Evolutionary conservation across 176 grass and related monocot species (phyloP).

Genomic region (Elaeis guineensis): DNA sequence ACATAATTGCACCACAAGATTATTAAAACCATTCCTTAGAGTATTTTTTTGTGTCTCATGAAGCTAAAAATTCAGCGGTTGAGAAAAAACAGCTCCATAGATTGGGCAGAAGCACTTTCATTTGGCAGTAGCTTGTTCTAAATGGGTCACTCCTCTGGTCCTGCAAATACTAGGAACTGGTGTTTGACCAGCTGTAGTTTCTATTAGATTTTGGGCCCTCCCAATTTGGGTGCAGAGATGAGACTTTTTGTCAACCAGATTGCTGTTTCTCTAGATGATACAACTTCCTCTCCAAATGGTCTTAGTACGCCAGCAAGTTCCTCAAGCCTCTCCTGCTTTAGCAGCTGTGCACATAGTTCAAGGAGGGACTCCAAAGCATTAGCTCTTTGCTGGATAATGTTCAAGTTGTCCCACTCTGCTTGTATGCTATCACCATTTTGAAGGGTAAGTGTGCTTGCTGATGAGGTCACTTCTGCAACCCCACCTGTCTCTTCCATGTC

Average conservation of each 20-base stretch:
- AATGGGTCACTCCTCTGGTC: no score
- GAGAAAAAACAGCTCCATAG: no score
- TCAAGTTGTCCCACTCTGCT: constrained; percentile 63
- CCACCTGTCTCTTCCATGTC: constrained; percentile 14
- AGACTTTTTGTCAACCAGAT: constrained; percentile 93
- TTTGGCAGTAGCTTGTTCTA: no score
- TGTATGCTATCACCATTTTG: constrained; percentile 22
- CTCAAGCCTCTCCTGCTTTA: constrained; percentile 71
- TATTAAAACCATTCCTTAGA: no score
- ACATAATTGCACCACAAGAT: no score
- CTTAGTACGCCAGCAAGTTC: constrained; percentile 63
- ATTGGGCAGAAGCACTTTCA: no score
- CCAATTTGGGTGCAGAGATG: constrained; percentile 44
- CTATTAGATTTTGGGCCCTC: constrained; percentile 5
- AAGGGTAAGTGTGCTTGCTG: constrained; percentile 34
- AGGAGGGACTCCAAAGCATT: constrained; percentile 79
- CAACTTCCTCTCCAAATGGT: constrained; percentile 64
- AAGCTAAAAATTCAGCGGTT: no score
- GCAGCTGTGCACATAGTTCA: constrained; percentile 66
- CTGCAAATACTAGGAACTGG: no score
- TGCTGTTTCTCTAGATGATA: constrained; percentile 73
- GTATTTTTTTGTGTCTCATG: no score
- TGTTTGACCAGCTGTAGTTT: no score
- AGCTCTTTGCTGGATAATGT: constrained; percentile 73
- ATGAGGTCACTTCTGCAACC: constrained; percentile 42